Conservation (phyloP, 495 filamentous ascomycete genomes). For the Aspergillus nidulans region DNA sequence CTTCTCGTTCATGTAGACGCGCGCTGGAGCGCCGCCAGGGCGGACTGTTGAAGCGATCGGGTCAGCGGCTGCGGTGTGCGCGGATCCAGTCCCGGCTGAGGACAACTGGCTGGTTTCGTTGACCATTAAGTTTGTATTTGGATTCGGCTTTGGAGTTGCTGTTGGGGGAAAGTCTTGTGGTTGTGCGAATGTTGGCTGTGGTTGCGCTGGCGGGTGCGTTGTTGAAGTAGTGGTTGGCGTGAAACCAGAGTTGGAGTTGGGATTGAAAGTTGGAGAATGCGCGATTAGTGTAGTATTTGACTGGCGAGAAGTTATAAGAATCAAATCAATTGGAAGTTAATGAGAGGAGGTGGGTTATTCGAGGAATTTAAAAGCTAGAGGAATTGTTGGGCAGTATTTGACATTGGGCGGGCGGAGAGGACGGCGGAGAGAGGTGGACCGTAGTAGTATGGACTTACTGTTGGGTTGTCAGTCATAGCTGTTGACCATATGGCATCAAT, state of each 20-base stretch:
- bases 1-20: constrained; percentile 85
- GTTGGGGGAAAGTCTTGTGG: not conserved
- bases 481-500: not conserved
- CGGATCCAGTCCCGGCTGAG: constrained; percentile 19
- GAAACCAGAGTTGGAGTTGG: not conserved
- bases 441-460: constrained; percentile 8
- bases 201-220: not conserved
- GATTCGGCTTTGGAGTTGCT: not conserved
- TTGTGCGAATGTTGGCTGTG: not conserved
- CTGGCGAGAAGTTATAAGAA: not conserved
- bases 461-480: constrained; percentile 10
- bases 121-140: constrained; percentile 10
- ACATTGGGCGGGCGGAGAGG: constrained; percentile 6
- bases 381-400: constrained; percentile 8
- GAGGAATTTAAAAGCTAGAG: too few species aligned
- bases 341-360: too few species aligned
- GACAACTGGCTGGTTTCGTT: constrained; percentile 12
- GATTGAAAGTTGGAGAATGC: not conserved
- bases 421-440: constrained; percentile 1
- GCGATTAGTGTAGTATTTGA: not conserved
- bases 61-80: constrained; percentile 36
- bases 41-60: constrained; percentile 35
- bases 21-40: constrained; percentile 76
- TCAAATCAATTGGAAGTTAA: not conserved
- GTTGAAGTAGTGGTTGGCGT: constrained; percentile 3